Base-by-base conservation (phyloP, 805 yeast genomes). In the Candida koratica region DNA sequence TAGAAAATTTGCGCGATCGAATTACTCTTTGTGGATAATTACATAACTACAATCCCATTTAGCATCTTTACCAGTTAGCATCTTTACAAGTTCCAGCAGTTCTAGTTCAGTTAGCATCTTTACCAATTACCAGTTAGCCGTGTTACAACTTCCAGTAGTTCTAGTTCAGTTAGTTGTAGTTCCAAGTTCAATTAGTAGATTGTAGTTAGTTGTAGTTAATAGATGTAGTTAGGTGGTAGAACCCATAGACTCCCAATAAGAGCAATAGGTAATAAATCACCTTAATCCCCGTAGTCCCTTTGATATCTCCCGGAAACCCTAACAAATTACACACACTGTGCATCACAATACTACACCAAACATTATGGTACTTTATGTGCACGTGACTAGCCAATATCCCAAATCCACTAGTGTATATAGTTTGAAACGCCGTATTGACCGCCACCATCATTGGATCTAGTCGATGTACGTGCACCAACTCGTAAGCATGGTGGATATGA, bases 401-500 rank as follows among this genome's bases (percentile, higher is more conserved):
- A 58, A 86, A 86, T 7, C 81, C 39, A 4, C 79, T 62, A 1
- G 96, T 86, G 53, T 82, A 85, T 0, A 52, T 34, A 28, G 79
- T 57, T 45, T 87, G 95, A 39, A 79, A 67, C 0, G 53, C 13
- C 2, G 72, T n/a, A 16, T 37, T 38, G 6, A 36, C 16, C 3
- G 28, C 22, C 4, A 37, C 37, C 30, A 38, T 34, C 4, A 15
- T 13, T 5, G 25, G 27, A 5, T 32, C n/a, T 10, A 31, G 9
- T 5, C 25, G 29, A 12, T 37, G 29, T 16, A 33, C 32, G 6
- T 25, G 20, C 10, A 36, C 28, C n/a, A 71, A 45, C 37, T 75
- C 79, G 43, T 64, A 64, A 2, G 75, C 87, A 53, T 86, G 95
- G 51, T 86, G 90, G 15, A 82, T 33, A 56, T 86, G 96, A 0